Percentiles rank a stretch among this genome's conserved stretches.
Evolutionary conservation across 495 filamentous ascomycete genomes (phyloP).

Genomic region (Penicillium lividum): DNA sequence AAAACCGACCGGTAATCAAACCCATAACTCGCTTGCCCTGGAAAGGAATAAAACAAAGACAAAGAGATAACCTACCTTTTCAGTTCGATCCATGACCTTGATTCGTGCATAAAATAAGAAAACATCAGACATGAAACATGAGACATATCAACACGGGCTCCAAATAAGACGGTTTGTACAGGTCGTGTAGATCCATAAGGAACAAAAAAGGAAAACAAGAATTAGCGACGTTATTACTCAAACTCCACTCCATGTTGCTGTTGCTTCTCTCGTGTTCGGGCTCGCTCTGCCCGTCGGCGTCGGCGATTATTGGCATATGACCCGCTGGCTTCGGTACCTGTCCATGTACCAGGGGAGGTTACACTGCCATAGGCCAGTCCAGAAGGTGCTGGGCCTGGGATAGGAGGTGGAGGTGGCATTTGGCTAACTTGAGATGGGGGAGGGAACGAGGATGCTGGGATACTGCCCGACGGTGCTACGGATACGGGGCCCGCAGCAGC

Average conservation of each 20-base stretch:
- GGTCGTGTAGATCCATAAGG: constrained; percentile 14
- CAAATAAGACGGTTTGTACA: constrained; percentile 20
- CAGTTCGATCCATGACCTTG: constrained; percentile 11
- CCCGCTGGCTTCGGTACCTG: constrained; percentile 53
- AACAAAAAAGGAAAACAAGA: background rate
- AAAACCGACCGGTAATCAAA: constrained; percentile 4
- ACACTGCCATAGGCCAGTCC: constrained; percentile 47
- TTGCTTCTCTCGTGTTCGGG: constrained; percentile 49
- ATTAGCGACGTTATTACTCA: constrained; percentile 26
- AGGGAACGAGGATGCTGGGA: constrained; percentile 33
- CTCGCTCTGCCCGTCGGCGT: constrained; percentile 53
- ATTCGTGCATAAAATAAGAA: constrained; percentile 10
- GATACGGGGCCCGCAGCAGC: constrained; percentile 18
- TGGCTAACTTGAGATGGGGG: constrained; percentile 36
- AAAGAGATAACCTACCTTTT: constrained; percentile 15
- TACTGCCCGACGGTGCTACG: constrained; percentile 30
- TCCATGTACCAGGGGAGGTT: constrained; percentile 46
- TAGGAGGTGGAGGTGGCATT: constrained; percentile 36
- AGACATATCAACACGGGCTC: constrained; percentile 17
- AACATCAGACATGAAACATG: constrained; percentile 10
- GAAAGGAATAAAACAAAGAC: constrained; percentile 2
- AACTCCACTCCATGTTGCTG: constrained; percentile 48
- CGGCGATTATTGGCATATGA: constrained; percentile 55
- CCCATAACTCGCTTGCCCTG: constrained; percentile 12
- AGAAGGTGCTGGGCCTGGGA: constrained; percentile 38